These are phyloP conservation scores for Niveomyces coronatus DNA, from an alignment of 2,329 filamentous ascomycete genomes.

Conservation along the genomic window DNA sequence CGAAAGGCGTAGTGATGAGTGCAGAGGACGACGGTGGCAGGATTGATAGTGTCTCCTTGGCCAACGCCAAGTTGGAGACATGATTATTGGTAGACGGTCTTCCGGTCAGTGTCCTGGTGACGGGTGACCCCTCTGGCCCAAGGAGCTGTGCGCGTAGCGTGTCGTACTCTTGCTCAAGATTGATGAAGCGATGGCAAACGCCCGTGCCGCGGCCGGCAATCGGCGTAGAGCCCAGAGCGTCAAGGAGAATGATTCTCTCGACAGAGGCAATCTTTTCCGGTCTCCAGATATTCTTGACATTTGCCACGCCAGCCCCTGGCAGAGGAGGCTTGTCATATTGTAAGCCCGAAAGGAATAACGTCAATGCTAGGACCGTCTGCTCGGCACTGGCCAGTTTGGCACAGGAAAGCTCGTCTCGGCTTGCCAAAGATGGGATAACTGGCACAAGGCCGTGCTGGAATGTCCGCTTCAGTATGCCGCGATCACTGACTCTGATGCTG, in stretches of 20 bases:
- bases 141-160: slow-evolving; percentile 54
- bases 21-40: slow-evolving; percentile 79
- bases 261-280: slow-evolving; percentile 47
- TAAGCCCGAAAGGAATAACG: slow-evolving; percentile 63
- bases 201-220: slow-evolving; percentile 32
- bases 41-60: slow-evolving; percentile 59
- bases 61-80: slow-evolving; percentile 62
- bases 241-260: slow-evolving; percentile 81
- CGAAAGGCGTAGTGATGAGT: slow-evolving; percentile 75
- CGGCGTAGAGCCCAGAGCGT: slow-evolving; percentile 78
- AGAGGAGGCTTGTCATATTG: slow-evolving; percentile 26
- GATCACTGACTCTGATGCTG: slow-evolving; percentile 22
- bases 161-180: slow-evolving; percentile 81
- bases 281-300: background rate
- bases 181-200: slow-evolving; percentile 56
- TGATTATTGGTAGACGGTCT: slow-evolving; percentile 32
- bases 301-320: background rate
- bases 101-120: slow-evolving; percentile 21
- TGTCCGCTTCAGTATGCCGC: slow-evolving; percentile 21
- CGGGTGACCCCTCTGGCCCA: slow-evolving; percentile 18
- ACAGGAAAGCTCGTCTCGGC: slow-evolving; percentile 28
- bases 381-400: slow-evolving; percentile 32
- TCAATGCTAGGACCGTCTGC: slow-evolving; percentile 67
- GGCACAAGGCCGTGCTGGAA: slow-evolving; percentile 24
- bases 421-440: slow-evolving; percentile 32